phyloP scores from a whole-genome alignment of 345 rosid genomes.

The Crucihimalaya himalaica region DNA sequence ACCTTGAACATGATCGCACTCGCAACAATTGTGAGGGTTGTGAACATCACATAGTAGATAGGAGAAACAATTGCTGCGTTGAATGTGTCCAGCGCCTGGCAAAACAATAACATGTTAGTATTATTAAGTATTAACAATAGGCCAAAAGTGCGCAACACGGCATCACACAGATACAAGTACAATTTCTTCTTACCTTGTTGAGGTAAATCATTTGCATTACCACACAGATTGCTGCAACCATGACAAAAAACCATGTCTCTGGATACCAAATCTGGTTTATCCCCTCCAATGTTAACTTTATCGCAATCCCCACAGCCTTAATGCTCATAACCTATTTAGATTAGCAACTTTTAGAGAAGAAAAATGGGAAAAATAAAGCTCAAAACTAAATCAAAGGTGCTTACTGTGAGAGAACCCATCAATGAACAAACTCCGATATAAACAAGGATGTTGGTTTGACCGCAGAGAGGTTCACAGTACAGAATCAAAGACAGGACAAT shows the following conservation, averaged over 20 bases:
- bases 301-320: constrained; percentile 93
- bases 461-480: constrained; percentile 82
- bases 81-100: constrained; percentile 84
- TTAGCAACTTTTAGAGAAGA: neutral
- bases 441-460: constrained; percentile 79
- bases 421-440: constrained; percentile 89
- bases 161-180: neutral
- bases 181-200: constrained; percentile 59
- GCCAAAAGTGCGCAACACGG: neutral
- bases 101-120: constrained; percentile 7
- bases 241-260: constrained; percentile 88
- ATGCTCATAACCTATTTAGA: constrained; percentile 79
- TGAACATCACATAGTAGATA: constrained; percentile 90
- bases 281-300: constrained; percentile 87
- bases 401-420: constrained; percentile 84
- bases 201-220: constrained; percentile 85
- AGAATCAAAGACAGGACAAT: constrained; percentile 72
- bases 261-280: constrained; percentile 74
- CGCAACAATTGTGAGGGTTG: constrained; percentile 82
- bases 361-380: neutral
- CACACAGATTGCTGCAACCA: constrained; percentile 84
- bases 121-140: neutral
- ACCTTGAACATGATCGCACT: constrained; percentile 93
- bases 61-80: constrained; percentile 90
- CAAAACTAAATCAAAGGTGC: neutral